Conservation (phyloP, 2,329 filamentous ascomycete species). For the Alternaria solani region DNA sequence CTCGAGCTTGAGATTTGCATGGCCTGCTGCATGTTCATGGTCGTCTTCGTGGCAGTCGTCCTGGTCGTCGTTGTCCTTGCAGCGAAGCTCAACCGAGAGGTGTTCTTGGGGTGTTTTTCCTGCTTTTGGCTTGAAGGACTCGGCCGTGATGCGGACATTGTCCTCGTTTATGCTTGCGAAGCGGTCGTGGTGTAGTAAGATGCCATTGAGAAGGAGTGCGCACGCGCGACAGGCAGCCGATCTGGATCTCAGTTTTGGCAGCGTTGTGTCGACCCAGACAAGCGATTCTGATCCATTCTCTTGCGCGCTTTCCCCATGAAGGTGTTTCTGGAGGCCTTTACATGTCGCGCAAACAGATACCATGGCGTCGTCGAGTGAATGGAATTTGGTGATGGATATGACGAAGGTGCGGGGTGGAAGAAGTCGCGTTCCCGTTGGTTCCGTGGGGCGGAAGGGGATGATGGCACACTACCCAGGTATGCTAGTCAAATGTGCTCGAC, state of each 20-base stretch:
- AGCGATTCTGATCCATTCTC: slow-evolving; percentile 25
- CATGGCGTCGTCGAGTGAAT: slow-evolving; percentile 26
- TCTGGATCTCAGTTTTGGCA: slow-evolving; percentile 41
- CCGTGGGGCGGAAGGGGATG: slow-evolving; percentile 20
- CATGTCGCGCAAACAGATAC: slow-evolving; percentile 45
- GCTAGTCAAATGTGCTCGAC: slow-evolving; percentile 1
- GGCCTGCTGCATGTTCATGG: slow-evolving; percentile 30
- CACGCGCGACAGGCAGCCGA: slow-evolving; percentile 43
- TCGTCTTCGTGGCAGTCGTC: slow-evolving; percentile 31
- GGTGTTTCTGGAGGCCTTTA: slow-evolving; percentile 45
- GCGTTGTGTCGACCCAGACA: slow-evolving; percentile 39
- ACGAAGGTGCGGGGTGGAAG: slow-evolving; percentile 13
- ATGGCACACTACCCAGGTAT: slow-evolving; percentile 16
- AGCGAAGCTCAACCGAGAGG: slow-evolving; percentile 47
- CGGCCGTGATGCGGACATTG: slow-evolving; percentile 36
- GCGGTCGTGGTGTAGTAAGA: slow-evolving; percentile 43
- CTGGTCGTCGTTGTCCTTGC: slow-evolving; percentile 30
- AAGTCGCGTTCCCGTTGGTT: slow-evolving; percentile 17
- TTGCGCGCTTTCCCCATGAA: slow-evolving; percentile 25
- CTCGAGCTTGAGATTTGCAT: slow-evolving; percentile 48
- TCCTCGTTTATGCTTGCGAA: slow-evolving; percentile 38
- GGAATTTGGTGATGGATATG: slow-evolving; percentile 4
- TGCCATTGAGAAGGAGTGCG: slow-evolving; percentile 44
- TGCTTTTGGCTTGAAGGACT: slow-evolving; percentile 31
- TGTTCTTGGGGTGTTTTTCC: slow-evolving; percentile 37